Base-by-base conservation (phyloP, 768 basidiomycete genomes). In the Amanita rubescens region DNA sequence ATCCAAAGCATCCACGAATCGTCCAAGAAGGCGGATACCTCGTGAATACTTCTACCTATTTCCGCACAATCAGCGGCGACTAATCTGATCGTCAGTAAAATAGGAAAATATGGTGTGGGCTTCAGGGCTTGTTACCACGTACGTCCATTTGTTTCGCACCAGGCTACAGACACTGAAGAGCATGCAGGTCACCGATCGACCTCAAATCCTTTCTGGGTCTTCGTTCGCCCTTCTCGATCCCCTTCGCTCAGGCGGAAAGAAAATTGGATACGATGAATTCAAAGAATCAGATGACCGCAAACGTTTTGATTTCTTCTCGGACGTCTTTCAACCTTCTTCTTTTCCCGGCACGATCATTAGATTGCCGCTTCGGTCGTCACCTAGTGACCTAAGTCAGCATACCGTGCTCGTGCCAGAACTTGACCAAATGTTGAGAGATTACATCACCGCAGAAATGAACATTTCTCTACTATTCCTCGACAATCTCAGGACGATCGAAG, bases 111-210 rank as follows among this genome's bases (percentile, higher is more conserved):
- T 56, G 78, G 77, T 0, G 67, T 79, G 17, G 78, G 78, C 0
- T 77, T 79, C 58, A 63, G 78, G 15, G 72, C 75, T 0, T 69
- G 70, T n/a, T 80, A 77, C 57, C 77, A 80, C 59, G 76, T 78
- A 59, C 24, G 68, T 57, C 20, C 7, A 35, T 8, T n/a, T 33
- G 11, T 50, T 19, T 38, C 12, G 15, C 22, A 33, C 10, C 15
- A 0, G 7, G 8, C n/a, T 6, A 35, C 25, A 6, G 27, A 20
- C 30, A 27, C 39, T 48, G 4, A 50, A 37, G 27, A 6, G 44
- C 7, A 41, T 39, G 12, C 44, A 80, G 78, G 55, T 78, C 6
- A 77, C 77, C 1, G 78, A 80, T 58, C 70, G 63, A 10, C 76
- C 76, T 0, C 76, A 79, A 61, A 70, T 79, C 20, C 61, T 79